Evolutionary conservation across 2,329 filamentous ascomycete genomes (phyloP).

Genomic region (Rutstroemia sp.): DNA sequence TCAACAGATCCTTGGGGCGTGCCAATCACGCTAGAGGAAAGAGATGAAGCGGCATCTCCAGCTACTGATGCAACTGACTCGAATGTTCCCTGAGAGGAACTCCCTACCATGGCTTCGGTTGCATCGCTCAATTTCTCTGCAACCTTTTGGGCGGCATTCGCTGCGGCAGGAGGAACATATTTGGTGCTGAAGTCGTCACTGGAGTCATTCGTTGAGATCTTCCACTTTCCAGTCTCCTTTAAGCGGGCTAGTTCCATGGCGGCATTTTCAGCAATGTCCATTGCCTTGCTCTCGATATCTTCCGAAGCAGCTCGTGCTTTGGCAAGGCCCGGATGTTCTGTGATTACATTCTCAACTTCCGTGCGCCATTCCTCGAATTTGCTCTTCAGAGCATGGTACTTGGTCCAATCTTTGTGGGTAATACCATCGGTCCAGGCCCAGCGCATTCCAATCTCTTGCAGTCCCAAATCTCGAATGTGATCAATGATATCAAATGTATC

Average conservation of each 20-base stretch:
- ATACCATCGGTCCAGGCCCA: constrained; percentile 96
- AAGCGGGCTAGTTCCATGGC: constrained; percentile 73
- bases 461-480: constrained; percentile 57
- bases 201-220: constrained; percentile 66
- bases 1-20: constrained; percentile 27
- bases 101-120: constrained; percentile 20
- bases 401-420: constrained; percentile 95
- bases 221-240: constrained; percentile 80
- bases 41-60: constrained; percentile 17
- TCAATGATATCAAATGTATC: constrained; percentile 63
- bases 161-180: constrained; percentile 49
- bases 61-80: constrained; percentile 24
- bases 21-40: constrained; percentile 21
- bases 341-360: constrained; percentile 70
- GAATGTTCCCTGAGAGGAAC: constrained; percentile 20
- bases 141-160: constrained; percentile 33
- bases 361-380: constrained; percentile 79
- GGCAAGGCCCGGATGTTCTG: constrained; percentile 63
- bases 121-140: constrained; percentile 23
- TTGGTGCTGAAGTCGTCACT: constrained; percentile 73
- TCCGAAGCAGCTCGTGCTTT: constrained; percentile 60
- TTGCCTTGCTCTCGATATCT: constrained; percentile 69
- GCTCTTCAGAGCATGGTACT: constrained; percentile 81
- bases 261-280: constrained; percentile 69
- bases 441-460: constrained; percentile 65